These are phyloP conservation scores for Hypoxylon sp. DNA, from an alignment of 2,329 filamentous ascomycete species.

Conservation along the genomic window DNA sequence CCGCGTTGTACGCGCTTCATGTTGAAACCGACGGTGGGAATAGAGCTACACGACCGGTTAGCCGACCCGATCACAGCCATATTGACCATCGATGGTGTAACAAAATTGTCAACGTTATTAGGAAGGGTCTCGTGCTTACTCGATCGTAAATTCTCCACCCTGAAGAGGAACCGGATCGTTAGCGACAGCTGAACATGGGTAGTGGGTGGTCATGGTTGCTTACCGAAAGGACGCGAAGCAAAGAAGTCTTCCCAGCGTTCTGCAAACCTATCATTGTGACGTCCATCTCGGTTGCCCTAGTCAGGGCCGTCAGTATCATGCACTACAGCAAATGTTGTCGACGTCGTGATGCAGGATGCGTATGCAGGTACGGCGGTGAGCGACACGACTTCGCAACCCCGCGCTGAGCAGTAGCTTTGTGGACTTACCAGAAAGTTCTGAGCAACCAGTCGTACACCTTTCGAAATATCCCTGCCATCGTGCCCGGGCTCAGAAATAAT, in stretches of 20 bases:
- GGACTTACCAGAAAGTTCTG: slow-evolving; percentile 92
- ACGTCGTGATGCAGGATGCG: slow-evolving; percentile 39
- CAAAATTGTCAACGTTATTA: slow-evolving; percentile 32
- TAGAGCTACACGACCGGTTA: slow-evolving; percentile 78
- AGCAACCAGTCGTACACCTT: slow-evolving; percentile 98
- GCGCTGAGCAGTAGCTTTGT: slow-evolving; percentile 48
- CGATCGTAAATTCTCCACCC: slow-evolving; percentile 98
- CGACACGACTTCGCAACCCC: slow-evolving; percentile 49
- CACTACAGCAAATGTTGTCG: slow-evolving; percentile 27
- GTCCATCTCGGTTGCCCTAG: slow-evolving; percentile 98
- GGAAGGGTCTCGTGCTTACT: slow-evolving; percentile 75
- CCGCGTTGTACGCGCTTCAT: slow-evolving; percentile 98
- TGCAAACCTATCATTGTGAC: slow-evolving; percentile 99
- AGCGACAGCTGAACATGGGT: slow-evolving; percentile 39
- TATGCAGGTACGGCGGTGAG: slow-evolving; percentile 48
- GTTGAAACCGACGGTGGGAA: slow-evolving; percentile 98
- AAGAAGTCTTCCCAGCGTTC: slow-evolving; percentile 97
- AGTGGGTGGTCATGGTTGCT: slow-evolving; percentile 58
- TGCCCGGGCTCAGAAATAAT: slow-evolving; percentile 50
- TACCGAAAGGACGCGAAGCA: slow-evolving; percentile 95
- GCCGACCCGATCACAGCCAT: slow-evolving; percentile 47
- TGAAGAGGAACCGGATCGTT: slow-evolving; percentile 58
- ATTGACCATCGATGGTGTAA: slow-evolving; percentile 46
- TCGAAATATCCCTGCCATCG: slow-evolving; percentile 92
- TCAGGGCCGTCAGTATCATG: slow-evolving; percentile 42